Percentiles rank a stretch among this genome's conserved stretches.
These are phyloP conservation scores for Przewalskia tangutica DNA, from an alignment of 257 asterid genomes.

Conservation along the genomic window DNA sequence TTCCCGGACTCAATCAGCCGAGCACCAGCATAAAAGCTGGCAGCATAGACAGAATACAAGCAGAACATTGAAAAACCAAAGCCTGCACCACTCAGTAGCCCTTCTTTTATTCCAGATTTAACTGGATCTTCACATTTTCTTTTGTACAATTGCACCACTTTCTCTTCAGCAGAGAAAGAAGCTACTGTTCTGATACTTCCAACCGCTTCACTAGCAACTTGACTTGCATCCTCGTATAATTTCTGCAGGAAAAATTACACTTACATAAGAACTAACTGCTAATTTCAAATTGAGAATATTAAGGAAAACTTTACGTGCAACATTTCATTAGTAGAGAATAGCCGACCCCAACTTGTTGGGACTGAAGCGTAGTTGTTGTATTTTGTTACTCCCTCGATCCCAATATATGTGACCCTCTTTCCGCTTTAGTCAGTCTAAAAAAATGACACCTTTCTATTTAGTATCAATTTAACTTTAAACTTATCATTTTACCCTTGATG, in stretches of 20 bases:
- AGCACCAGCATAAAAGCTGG: slow-evolving; percentile 90
- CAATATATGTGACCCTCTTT: no score
- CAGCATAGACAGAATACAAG: slow-evolving; percentile 61
- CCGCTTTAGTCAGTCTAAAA: no score
- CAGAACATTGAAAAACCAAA: slow-evolving; percentile 55
- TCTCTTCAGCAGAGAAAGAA: slow-evolving; percentile 84
- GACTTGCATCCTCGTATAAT: slow-evolving; percentile 88
- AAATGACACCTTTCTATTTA: no score
- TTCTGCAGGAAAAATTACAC: slow-evolving; percentile 19
- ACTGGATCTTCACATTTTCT: slow-evolving; percentile 67
- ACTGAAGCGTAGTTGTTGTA: no score
- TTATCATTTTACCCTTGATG: no score
- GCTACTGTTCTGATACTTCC: slow-evolving; percentile 84
- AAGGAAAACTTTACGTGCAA: slow-evolving; percentile 18
- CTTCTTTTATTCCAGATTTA: slow-evolving; percentile 59
- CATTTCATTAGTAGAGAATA: slow-evolving; percentile 19
- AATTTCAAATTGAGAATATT: no score
- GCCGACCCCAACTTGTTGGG: no score
- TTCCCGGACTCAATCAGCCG: slow-evolving; percentile 59
- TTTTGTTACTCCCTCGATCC: no score
- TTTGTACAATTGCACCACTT: slow-evolving; percentile 59
- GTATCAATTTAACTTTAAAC: no score
- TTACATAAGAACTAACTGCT: neutral
- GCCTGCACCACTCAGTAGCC: slow-evolving; percentile 62
- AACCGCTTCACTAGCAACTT: slow-evolving; percentile 79